Evolutionary conservation across 768 basidiomycete species (phyloP).

Genomic region (Calocybe cyanea): DNA sequence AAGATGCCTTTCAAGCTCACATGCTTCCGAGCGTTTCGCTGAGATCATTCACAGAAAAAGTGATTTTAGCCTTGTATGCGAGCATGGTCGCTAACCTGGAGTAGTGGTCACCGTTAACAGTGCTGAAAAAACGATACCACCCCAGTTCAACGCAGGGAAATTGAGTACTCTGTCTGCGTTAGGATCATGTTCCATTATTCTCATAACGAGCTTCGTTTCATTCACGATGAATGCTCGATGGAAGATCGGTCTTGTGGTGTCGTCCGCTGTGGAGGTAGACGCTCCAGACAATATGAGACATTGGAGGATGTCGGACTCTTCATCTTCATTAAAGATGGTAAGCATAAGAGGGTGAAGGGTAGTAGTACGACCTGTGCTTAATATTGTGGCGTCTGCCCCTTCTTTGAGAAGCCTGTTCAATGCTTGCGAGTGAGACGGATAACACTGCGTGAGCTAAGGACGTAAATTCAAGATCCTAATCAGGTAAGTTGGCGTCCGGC

Average conservation of each 20-base stretch:
- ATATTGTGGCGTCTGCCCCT: constrained; percentile 36
- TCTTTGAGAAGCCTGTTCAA: constrained; percentile 44
- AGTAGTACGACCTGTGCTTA: constrained; percentile 15
- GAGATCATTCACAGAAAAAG: constrained; percentile 31
- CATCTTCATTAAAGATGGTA: constrained; percentile 40
- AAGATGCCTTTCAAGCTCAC: constrained; percentile 19
- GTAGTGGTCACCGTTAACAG: constrained; percentile 30
- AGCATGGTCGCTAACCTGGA: constrained; percentile 33
- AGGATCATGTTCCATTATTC: constrained; percentile 38
- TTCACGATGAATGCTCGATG: too few species aligned
- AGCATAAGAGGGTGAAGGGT: constrained; percentile 36
- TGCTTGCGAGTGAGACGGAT: constrained; percentile 37
- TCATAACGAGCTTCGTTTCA: constrained; percentile 34
- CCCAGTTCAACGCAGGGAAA: constrained; percentile 28
- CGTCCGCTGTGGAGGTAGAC: too few species aligned
- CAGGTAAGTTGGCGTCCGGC: constrained; percentile 48
- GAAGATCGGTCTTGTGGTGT: too few species aligned
- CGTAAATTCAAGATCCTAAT: constrained; percentile 59
- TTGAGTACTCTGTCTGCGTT: constrained; percentile 34
- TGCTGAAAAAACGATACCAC: constrained; percentile 28
- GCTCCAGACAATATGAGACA: constrained; percentile 38
- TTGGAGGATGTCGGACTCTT: constrained; percentile 34
- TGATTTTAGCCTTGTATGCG: constrained; percentile 37
- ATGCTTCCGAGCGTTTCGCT: constrained; percentile 28
- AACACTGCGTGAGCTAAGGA: constrained; percentile 50